Conservation (phyloP, 495 filamentous ascomycete genomes). For the Pyrenula massariospora region DNA sequence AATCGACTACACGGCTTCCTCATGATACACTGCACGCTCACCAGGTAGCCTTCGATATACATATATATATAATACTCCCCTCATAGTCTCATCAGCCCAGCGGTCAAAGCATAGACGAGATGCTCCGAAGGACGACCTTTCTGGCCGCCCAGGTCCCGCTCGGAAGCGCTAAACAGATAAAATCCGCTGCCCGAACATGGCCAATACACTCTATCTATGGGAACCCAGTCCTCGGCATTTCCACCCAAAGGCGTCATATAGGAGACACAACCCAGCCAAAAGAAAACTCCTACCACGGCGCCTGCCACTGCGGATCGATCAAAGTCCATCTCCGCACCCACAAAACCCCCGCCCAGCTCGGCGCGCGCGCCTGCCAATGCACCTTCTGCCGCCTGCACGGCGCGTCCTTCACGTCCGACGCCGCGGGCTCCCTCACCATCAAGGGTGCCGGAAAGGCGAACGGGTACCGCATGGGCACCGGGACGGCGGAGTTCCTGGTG, state of each 20-base stretch:
- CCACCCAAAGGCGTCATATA: neutral
- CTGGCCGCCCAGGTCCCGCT: neutral
- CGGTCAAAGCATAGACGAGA: neutral
- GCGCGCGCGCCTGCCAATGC: slow-evolving; percentile 36
- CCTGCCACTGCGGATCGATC: neutral
- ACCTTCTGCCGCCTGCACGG: slow-evolving; percentile 37
- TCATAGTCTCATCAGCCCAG: neutral
- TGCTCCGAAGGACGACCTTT: neutral
- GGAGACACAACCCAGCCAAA: neutral
- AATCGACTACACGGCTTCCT: neutral
- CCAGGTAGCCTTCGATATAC: neutral
- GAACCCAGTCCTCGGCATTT: neutral
- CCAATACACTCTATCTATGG: neutral
- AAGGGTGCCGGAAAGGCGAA: neutral
- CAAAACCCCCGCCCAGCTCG: slow-evolving; percentile 39
- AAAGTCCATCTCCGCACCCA: neutral
- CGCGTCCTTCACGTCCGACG: neutral
- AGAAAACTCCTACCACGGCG: neutral
- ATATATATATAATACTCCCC: neutral
- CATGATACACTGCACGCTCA: neutral
- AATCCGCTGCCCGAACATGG: neutral
- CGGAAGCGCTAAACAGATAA: neutral
- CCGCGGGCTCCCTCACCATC: neutral
- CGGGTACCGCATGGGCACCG: neutral
- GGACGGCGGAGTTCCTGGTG: neutral